Evolutionary conservation across 2,329 filamentous ascomycete species (phyloP).

Genomic region (Fusarium coffeatum): DNA sequence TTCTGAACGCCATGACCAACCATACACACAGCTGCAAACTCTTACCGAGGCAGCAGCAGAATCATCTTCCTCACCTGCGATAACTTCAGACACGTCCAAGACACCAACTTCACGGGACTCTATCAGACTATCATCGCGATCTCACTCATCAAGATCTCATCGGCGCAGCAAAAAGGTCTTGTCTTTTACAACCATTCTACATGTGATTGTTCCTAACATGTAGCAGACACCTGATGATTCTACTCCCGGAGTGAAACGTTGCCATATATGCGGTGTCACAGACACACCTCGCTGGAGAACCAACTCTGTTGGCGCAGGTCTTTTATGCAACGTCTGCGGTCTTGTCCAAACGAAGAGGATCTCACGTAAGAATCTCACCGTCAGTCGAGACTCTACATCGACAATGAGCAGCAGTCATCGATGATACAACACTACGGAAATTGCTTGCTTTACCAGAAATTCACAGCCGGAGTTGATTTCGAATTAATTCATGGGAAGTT

Average conservation of each 20-base stretch:
- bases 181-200: no score
- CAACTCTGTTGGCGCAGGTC: not conserved
- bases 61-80: not conserved
- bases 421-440: not conserved
- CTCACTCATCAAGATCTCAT: not conserved
- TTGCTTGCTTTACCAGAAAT: not conserved
- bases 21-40: not conserved
- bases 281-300: constrained; percentile 7
- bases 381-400: not conserved
- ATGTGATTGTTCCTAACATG: not conserved
- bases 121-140: not conserved
- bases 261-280: not conserved
- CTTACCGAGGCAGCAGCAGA: not conserved
- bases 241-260: not conserved
- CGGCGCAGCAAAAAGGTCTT: not conserved
- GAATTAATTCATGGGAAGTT: no score
- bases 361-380: not conserved
- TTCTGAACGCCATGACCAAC: not conserved
- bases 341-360: not conserved
- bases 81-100: not conserved
- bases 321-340: not conserved
- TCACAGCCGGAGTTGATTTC: not conserved
- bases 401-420: not conserved
- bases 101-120: not conserved
- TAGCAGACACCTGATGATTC: not conserved